Evolutionary conservation across 495 filamentous ascomycete genomes (phyloP).

Genomic region (Hypomontagnella monticulosa): DNA sequence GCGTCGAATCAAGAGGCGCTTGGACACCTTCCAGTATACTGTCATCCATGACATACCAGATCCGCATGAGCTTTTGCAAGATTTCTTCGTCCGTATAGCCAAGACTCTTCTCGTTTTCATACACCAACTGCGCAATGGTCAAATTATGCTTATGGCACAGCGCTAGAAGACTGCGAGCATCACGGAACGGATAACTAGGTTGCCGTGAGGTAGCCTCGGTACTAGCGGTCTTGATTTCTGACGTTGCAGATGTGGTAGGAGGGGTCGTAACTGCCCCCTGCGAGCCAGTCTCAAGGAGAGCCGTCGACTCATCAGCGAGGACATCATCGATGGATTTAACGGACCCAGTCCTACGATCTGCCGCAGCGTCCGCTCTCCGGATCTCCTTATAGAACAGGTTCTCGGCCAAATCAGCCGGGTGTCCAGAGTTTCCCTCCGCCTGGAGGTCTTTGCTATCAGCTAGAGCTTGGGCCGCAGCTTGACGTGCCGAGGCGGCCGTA

Average conservation of each 20-base stretch:
- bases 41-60: constrained; percentile 52
- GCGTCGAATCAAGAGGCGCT: constrained; percentile 40
- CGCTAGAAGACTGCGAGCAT: constrained; percentile 44
- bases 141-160: constrained; percentile 50
- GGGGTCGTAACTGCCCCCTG: not conserved
- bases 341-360: constrained; percentile 44
- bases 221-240: constrained; percentile 15
- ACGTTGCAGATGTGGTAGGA: constrained; percentile 12
- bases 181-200: constrained; percentile 47
- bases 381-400: constrained; percentile 53
- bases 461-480: constrained; percentile 23
- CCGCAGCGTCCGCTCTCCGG: constrained; percentile 45
- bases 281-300: constrained; percentile 23
- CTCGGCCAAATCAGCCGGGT: constrained; percentile 48
- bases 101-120: constrained; percentile 50
- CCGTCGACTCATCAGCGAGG: constrained; percentile 28
- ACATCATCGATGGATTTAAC: constrained; percentile 35
- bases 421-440: constrained; percentile 26
- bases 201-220: constrained; percentile 34
- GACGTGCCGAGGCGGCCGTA: constrained; percentile 10
- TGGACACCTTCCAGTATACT: constrained; percentile 51
- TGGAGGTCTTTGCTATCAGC: constrained; percentile 35
- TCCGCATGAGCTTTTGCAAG: constrained; percentile 44
- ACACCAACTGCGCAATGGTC: constrained; percentile 50
- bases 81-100: constrained; percentile 51